Percentiles rank a stretch among this genome's conserved stretches.
phyloP scores from a whole-genome alignment of 805 yeast genomes.

The Cyberlindnera subsufficiens region DNA sequence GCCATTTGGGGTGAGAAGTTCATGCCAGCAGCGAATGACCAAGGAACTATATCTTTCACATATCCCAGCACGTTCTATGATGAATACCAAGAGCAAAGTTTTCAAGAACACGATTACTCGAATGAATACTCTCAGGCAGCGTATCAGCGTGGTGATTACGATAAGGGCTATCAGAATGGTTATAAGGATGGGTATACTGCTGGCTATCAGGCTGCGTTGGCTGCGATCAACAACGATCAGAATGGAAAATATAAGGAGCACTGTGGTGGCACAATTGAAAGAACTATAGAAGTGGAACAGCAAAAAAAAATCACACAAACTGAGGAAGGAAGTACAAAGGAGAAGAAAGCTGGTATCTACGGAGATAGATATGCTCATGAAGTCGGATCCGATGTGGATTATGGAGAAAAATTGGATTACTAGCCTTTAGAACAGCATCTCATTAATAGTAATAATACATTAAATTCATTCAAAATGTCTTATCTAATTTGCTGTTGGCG shows the following conservation, averaged over 20 bases:
- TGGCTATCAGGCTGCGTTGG: conserved; percentile 1
- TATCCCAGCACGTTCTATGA: background rate
- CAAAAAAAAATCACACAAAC: background rate
- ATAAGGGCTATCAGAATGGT: conserved; percentile 1
- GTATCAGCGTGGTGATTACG: background rate
- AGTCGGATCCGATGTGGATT: background rate
- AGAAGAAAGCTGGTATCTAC: background rate
- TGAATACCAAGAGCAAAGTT: background rate
- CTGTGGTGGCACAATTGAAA: background rate
- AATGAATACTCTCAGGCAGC: no score
- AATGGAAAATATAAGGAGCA: background rate
- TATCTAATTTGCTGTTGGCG: background rate
- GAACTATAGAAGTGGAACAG: background rate
- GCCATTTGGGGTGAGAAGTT: conserved; percentile 57
- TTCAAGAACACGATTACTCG: no score
- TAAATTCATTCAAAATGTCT: background rate
- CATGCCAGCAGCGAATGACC: conserved; percentile 18
- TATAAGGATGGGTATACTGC: conserved; percentile 3
- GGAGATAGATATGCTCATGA: background rate
- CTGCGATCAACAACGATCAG: background rate
- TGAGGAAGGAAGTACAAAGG: background rate
- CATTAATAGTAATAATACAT: background rate
- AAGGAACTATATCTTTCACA: background rate
- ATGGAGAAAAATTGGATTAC: background rate
- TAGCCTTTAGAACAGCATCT: background rate